Percentiles rank a stretch among this genome's conserved stretches.
Conservation (phyloP, 345 rosid genomes). For the Nasturtium officinale region DNA sequence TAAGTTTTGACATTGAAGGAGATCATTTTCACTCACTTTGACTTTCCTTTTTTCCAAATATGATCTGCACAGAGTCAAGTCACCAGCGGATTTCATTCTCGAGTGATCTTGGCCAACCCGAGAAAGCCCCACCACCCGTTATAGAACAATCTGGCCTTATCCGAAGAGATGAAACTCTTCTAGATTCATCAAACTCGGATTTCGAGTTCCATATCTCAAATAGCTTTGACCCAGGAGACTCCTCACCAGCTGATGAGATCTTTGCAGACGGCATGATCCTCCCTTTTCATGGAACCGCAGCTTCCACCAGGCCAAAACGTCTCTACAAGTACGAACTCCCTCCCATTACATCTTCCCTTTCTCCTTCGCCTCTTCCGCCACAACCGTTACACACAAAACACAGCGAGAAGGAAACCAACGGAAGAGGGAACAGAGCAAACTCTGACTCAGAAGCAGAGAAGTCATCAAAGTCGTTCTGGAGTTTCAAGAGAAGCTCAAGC, state of each 20-base stretch:
- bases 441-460: constrained; percentile 46
- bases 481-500: constrained; percentile 77
- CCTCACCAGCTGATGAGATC: constrained; percentile 76
- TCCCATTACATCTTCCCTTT: constrained; percentile 43
- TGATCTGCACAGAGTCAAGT: constrained; percentile 62
- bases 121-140: constrained; percentile 30
- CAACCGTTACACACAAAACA: constrained; percentile 36
- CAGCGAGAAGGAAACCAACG: constrained; percentile 26
- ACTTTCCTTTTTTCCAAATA: not conserved
- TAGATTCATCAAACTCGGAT: constrained; percentile 51
- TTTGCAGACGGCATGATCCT: constrained; percentile 78
- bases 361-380: constrained; percentile 50
- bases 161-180: constrained; percentile 48
- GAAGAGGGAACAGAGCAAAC: constrained; percentile 26
- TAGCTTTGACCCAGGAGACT: constrained; percentile 43
- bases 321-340: constrained; percentile 40
- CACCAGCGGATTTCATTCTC: constrained; percentile 65
- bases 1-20: constrained; percentile 18
- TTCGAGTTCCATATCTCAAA: constrained; percentile 68
- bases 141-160: constrained; percentile 24
- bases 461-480: constrained; percentile 71
- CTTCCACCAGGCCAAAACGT: constrained; percentile 31
- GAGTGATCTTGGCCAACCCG: constrained; percentile 52
- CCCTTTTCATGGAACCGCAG: constrained; percentile 37
- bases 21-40: constrained; percentile 28